Base-by-base conservation (phyloP, 345 rosid species). In the Alliaria petiolata region DNA sequence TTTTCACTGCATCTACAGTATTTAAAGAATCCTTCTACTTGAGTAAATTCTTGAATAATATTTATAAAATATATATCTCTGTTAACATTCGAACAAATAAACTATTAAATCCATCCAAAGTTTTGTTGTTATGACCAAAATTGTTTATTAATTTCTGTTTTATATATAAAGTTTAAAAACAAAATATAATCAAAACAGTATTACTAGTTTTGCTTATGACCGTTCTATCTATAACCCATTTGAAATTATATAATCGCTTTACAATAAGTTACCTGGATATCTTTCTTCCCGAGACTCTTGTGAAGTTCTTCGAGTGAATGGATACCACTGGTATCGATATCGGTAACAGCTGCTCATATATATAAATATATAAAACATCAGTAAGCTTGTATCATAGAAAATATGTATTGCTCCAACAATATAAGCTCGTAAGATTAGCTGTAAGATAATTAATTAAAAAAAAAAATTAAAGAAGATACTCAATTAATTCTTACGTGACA, bases 271-370 rank as follows among this genome's bases (percentile, higher is more conserved):
- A 88, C 95, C 87, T 81, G 84, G 73, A 87, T 59, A 8, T 82
- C 77, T 75, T 79, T 79, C 81, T 86, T 87, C 70, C 78, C 66
- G 38, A 92, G 92, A 46, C 87, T 81, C 46, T 79, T 77, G 72
- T 81, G 70, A 55, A 92, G 50, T 65, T 92, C 98, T 81, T 89
- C 87, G 0, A 89, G 26, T 2, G 92, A 89, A 67, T 92, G 90
- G 46, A 89, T 89, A 45, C 98, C 96, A 42, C 98, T 89, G 0
- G 96, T 92, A 76, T 92, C 98, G 13, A 92, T 87, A 82, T 89
- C 96, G 3, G 90, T 89, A 14, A 92, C 92, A 60, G 98, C 95
- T 82, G 91, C 70, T 57, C 71, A 38, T 14, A 34, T 26, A 19
- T 15, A 34, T n/a, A n/a, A n/a, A n/a, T n/a, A n/a, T n/a, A n/a